These are phyloP conservation scores for Microbotryum intermedium DNA, from an alignment of 1,284 basidiomycete genomes.

Conservation along the genomic window DNA sequence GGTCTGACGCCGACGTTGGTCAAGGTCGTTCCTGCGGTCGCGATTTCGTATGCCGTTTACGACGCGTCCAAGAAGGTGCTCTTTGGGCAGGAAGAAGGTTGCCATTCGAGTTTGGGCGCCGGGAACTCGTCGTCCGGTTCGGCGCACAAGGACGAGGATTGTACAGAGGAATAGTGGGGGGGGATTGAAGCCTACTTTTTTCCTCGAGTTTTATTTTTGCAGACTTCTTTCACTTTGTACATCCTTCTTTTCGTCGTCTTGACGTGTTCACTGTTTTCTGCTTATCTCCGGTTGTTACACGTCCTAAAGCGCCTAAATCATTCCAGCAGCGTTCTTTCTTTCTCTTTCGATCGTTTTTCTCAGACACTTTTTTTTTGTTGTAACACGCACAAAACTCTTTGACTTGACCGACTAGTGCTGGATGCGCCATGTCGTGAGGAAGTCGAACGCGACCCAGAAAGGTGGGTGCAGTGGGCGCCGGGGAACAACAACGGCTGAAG, in stretches of 20 bases:
- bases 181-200: not conserved
- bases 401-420: not conserved
- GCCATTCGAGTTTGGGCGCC: not conserved
- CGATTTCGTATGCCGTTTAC: slow-evolving; percentile 55
- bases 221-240: not conserved
- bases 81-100: slow-evolving; percentile 14
- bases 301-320: not conserved
- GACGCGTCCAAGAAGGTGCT: slow-evolving; percentile 26
- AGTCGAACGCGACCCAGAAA: too few species aligned
- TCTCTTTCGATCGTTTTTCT: not conserved
- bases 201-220: too few species aligned
- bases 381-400: not conserved
- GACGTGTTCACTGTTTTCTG: not conserved
- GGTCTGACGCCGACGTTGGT: slow-evolving; percentile 27
- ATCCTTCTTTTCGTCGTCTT: too few species aligned
- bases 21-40: slow-evolving; percentile 84
- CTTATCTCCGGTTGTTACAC: not conserved
- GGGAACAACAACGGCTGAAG: too few species aligned
- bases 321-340: not conserved
- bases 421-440: too few species aligned
- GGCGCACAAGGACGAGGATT: not conserved
- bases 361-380: not conserved
- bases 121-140: not conserved
- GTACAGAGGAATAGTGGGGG: not conserved
- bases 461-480: too few species aligned